Evolutionary conservation across 1,139 yeast species (phyloP), one percentile per base, ranked within the genome.

Genomic region (Debaryomyces nepalensis): DNA sequence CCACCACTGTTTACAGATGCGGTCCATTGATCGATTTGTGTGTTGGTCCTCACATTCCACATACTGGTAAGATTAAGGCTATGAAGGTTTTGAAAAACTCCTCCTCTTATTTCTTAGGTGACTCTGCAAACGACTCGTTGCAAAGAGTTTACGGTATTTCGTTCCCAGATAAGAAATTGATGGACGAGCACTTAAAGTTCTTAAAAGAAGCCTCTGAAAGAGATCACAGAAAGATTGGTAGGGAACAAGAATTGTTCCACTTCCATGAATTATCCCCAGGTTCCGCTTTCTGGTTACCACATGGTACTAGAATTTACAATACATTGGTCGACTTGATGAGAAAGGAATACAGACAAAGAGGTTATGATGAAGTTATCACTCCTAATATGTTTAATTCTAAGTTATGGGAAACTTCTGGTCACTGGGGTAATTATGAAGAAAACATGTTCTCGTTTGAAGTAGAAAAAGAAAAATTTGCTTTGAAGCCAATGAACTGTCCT

Each of bases 401-500:
- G 66, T 79, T 93, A 58, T 93, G 99, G 99, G 95, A 90, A 73
- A 86, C 93, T 44, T 90, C 97, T 16, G 99, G 99, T 53, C 99
- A 93, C 68, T 93, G 98, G 98, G 96, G 80, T 38, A 91, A 93
- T 70, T 93, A 93, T 70, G 86, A 89, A 64, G 97, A 93, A 63
- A 89, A 93, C 64, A 93, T 93, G 98, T 93, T 93, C 63, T 75
- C 93, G n/a, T 87, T 90, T 58, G 97, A 90, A 41, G 96, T 90
- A 47, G 97, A 91, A 70, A 90, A 89, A 77, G 97, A 90, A 63
- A 65, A 70, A 2, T 88, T 75, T 59, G 97, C 96, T 47, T 79
- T 93, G 52, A 93, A 93, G 66, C 98, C 99, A 54, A 93, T 93
- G 99, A 93, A 93, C 73, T 91, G 98, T 72, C 99, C 99, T 14